phyloP scores from a whole-genome alignment of 345 rosid genomes.

The Citrus mangshanensis region DNA sequence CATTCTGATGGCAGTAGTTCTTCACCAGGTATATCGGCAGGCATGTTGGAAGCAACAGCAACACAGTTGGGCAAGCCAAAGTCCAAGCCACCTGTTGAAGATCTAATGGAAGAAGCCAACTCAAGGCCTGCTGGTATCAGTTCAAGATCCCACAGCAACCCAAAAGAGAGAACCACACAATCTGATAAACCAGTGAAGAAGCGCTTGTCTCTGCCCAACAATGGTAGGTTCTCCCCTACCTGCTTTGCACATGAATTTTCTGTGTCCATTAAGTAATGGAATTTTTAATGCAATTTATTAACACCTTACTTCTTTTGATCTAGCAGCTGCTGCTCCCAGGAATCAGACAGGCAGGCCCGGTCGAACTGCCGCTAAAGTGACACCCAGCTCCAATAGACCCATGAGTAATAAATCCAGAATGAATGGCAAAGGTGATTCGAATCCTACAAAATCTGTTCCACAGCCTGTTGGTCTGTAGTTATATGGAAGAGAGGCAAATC shows the following conservation, averaged over 20 bases:
- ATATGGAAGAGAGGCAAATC: background rate
- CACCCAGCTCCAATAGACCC: constrained; percentile 31
- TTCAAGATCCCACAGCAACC: constrained; percentile 84
- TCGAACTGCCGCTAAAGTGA: constrained; percentile 32
- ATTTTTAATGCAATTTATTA: background rate
- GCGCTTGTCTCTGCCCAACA: constrained; percentile 72
- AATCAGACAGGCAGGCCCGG: constrained; percentile 31
- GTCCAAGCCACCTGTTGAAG: constrained; percentile 50
- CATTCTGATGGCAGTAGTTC: constrained; percentile 63
- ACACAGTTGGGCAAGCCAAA: constrained; percentile 39
- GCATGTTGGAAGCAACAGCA: constrained; percentile 44
- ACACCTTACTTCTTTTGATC: constrained; percentile 2
- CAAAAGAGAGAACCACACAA: constrained; percentile 67
- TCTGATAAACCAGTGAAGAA: constrained; percentile 53
- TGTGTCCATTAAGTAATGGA: background rate
- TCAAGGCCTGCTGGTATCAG: constrained; percentile 43
- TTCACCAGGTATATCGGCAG: constrained; percentile 58
- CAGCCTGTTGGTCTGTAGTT: constrained; percentile 27
- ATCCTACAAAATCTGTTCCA: constrained; percentile 28
- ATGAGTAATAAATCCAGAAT: constrained; percentile 33
- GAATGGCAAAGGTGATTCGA: constrained; percentile 26
- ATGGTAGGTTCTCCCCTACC: constrained; percentile 39
- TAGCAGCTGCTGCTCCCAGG: constrained; percentile 34
- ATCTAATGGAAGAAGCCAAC: constrained; percentile 47
- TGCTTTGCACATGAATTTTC: too few relatives aligned